Evolutionary conservation across 2,329 filamentous ascomycete species (phyloP).

Genomic region (Ploettnerulaceae sp.): DNA sequence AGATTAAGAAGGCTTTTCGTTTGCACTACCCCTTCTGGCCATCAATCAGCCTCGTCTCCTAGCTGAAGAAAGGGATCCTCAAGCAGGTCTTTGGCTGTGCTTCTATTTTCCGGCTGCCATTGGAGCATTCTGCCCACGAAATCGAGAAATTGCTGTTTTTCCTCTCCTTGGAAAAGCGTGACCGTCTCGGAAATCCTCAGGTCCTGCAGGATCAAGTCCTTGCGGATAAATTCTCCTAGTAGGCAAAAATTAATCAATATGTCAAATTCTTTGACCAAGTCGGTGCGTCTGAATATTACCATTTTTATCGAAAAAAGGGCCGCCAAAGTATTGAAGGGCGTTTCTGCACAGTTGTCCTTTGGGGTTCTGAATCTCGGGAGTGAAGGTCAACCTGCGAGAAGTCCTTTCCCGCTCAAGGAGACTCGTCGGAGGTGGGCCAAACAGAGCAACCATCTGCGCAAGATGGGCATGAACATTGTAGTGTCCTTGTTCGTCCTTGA

Average conservation of each 20-base stretch:
- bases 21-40: background rate
- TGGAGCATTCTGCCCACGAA: conserved; percentile 32
- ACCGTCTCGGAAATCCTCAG: conserved; percentile 28
- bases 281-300: conserved; percentile 2
- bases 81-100: conserved; percentile 31
- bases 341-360: background rate
- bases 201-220: conserved; percentile 32
- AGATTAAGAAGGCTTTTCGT: background rate
- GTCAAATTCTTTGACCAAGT: background rate
- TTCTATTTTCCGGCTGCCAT: conserved; percentile 32
- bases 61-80: conserved; percentile 22
- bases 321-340: background rate
- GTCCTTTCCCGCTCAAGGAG: background rate
- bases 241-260: conserved; percentile 3
- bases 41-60: background rate
- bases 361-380: background rate
- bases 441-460: background rate
- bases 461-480: background rate
- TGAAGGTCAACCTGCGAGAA: background rate
- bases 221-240: conserved; percentile 33
- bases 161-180: conserved; percentile 25
- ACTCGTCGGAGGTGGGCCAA: background rate
- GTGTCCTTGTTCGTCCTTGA: background rate
- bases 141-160: conserved; percentile 31
- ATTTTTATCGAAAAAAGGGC: conserved; percentile 1